phyloP scores from a whole-genome alignment of 768 basidiomycete species.

The Mycena capillaripes region DNA sequence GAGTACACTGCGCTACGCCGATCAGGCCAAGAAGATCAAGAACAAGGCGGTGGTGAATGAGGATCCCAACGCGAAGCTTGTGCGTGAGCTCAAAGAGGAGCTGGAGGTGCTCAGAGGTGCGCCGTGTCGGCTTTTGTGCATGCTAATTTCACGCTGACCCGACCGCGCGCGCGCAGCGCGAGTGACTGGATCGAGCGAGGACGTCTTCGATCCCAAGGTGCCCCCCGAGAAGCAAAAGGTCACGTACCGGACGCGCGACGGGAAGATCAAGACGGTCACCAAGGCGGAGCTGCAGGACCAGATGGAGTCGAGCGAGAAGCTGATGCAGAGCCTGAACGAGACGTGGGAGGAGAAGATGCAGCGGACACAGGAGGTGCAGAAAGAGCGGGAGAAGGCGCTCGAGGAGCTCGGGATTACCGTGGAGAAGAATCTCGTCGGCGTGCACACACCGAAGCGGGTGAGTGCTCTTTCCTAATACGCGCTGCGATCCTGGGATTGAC shows the following conservation, averaged over 20 bases:
- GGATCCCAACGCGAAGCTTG: constrained; percentile 99
- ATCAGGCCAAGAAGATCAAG: constrained; percentile 99
- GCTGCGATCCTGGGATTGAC: constrained; percentile 28
- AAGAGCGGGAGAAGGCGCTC: constrained; percentile 96
- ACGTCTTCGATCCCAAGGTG: constrained; percentile 87
- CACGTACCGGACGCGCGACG: constrained; percentile 93
- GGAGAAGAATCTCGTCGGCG: constrained; percentile 96
- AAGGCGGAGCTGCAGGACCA: constrained; percentile 99
- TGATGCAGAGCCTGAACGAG: constrained; percentile 87
- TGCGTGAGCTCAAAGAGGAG: constrained; percentile 99
- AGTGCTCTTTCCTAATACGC: constrained; percentile 51
- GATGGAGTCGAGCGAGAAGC: constrained; percentile 92
- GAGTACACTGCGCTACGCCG: constrained; percentile 96
- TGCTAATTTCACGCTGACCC: constrained; percentile 27
- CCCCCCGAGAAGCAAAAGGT: constrained; percentile 97
- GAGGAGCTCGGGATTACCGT: constrained; percentile 98
- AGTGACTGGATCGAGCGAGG: constrained; percentile 80
- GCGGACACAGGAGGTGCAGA: constrained; percentile 94
- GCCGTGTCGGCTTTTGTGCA: constrained; percentile 44
- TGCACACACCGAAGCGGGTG: constrained; percentile 97
- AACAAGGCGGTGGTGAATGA: constrained; percentile 99
- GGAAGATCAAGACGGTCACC: constrained; percentile 93
- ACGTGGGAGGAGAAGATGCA: constrained; percentile 95
- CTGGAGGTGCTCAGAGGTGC: constrained; percentile 90
- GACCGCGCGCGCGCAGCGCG: constrained; percentile 64